Percentiles rank a stretch among this genome's conserved stretches.
phyloP scores from a whole-genome alignment of 805 yeast species.

The Lachancea meyersii region DNA sequence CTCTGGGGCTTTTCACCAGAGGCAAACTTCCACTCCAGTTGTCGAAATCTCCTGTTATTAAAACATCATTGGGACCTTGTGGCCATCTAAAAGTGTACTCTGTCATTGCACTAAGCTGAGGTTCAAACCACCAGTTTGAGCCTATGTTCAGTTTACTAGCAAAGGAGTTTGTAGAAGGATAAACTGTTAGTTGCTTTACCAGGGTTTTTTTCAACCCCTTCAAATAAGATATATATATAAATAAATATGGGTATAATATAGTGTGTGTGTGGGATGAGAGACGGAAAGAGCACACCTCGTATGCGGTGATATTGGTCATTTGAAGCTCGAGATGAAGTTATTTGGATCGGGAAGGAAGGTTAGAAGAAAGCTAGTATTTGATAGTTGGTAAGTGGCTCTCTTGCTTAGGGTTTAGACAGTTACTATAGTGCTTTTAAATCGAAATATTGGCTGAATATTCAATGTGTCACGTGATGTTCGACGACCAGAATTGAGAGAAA shows the following conservation, averaged over 20 bases:
- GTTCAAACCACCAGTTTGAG: neutral
- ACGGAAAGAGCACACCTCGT: neutral
- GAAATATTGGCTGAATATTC: too few relatives aligned
- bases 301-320: neutral
- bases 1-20: slow-evolving; percentile 53
- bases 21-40: slow-evolving; percentile 58
- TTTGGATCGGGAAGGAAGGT: too few relatives aligned
- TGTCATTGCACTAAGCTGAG: slow-evolving; percentile 8
- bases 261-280: too few relatives aligned
- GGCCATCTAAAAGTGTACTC: slow-evolving; percentile 37
- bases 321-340: too few relatives aligned
- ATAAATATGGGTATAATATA: too few relatives aligned
- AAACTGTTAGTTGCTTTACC: neutral
- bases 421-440: too few relatives aligned
- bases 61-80: slow-evolving; percentile 49
- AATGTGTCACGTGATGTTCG: too few relatives aligned
- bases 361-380: neutral
- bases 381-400: too few relatives aligned
- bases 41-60: slow-evolving; percentile 67
- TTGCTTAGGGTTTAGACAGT: too few relatives aligned
- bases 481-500: too few relatives aligned
- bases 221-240: too few relatives aligned
- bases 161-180: neutral
- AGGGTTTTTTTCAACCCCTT: slow-evolving; percentile 3
- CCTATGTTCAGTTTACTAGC: neutral